Evolutionary conservation across 331 rosid genomes (phyloP), one percentile per base, ranked within the genome.

Genomic region (Rosa hybrid): DNA sequence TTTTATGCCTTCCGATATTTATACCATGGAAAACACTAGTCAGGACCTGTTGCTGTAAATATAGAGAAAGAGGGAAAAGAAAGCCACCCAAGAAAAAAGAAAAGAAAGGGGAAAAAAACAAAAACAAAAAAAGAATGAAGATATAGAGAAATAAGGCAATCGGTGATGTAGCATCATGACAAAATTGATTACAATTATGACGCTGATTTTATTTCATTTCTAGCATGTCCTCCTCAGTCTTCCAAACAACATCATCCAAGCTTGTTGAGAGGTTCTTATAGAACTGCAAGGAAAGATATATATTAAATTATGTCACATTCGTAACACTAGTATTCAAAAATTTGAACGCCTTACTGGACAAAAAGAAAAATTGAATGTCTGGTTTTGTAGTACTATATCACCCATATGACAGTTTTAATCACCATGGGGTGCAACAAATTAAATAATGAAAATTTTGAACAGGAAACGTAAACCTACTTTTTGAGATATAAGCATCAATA

Each of bases 171-270:
- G 64, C 77, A 60, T 38, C 79, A 72, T 25, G 53, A 25, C 71
- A 4, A 71, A 78, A 45, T 76, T 63, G 60, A 63, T 76, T 63
- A 30, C 59, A 63, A 48, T 5, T 42, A 68, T 18, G 39, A 78
- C 69, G 63, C 73, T 11, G 70, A 41, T 68, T 76, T 90, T 82
- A 88, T 63, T 90, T 86, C 46, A 54, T 73, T 84, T 83, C 87
- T 78, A 78, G 85, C 91, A 88, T 77, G 78, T 96, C 99, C 64
- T 96, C 99, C 76, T 93, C 99, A 16, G 92, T 90, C 88, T 90
- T 93, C 99, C 99, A 96, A 73, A 96, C 99, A 60, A 96, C 97
- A 73, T 93, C 97, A 2, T 96, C 94, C 78, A 96, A 86, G 77
- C 86, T 72, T 34, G 89, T 90, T 71, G 99, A 91, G 39, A 96